Percentiles rank a stretch among this genome's conserved stretches.
phyloP scores from a whole-genome alignment of 192 early-diverging fungal genomes.

The Podila horticola region DNA sequence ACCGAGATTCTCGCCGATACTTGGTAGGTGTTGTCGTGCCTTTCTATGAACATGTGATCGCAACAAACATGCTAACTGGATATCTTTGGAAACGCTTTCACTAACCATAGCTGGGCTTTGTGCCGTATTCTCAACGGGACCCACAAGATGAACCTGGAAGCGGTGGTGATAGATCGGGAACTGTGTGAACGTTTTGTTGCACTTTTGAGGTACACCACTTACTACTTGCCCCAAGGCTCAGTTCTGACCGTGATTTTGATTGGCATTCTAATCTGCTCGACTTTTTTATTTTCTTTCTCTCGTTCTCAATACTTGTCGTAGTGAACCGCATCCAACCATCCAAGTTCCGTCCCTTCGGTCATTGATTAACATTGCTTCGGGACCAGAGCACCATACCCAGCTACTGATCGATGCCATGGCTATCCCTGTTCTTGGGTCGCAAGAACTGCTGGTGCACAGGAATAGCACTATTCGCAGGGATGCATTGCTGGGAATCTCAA shows the following conservation, averaged over 20 bases:
- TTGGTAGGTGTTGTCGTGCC: slow-evolving; percentile 13
- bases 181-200: slow-evolving; percentile 37
- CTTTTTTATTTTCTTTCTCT: too few species aligned
- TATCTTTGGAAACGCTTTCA: neutral
- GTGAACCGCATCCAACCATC: slow-evolving; percentile 48
- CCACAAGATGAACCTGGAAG: slow-evolving; percentile 49
- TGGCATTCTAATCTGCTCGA: too few species aligned
- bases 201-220: slow-evolving; percentile 18
- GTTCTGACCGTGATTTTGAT: too few species aligned
- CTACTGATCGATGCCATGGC: slow-evolving; percentile 47
- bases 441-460: slow-evolving; percentile 27
- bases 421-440: slow-evolving; percentile 36
- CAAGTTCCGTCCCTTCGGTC: slow-evolving; percentile 48
- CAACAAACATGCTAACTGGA: too few species aligned
- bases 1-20: slow-evolving; percentile 48
- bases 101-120: slow-evolving; percentile 44
- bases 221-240: neutral
- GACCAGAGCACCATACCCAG: slow-evolving; percentile 50
- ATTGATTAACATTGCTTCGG: slow-evolving; percentile 48
- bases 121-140: slow-evolving; percentile 50
- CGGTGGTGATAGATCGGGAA: slow-evolving; percentile 38
- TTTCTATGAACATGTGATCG: neutral
- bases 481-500: slow-evolving; percentile 45
- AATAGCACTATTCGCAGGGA: slow-evolving; percentile 49
- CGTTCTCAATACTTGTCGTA: neutral